Base-by-base conservation (phyloP, 2,329 filamentous ascomycete species). In the Monilinia polystroma region DNA sequence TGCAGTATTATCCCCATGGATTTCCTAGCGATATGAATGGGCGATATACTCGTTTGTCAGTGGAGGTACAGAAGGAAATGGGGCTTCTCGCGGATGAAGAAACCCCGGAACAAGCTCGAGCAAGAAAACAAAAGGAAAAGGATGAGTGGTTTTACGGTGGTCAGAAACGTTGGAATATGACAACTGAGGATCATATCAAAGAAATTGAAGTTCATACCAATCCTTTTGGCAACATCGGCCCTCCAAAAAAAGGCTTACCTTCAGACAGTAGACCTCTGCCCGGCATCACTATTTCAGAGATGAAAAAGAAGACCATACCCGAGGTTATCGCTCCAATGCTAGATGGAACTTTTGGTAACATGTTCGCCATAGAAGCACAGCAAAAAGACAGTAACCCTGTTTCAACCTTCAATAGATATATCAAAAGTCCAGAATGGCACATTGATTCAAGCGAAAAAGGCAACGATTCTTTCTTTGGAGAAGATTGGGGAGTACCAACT, bases 131-230 rank as follows among this genome's bases (percentile, higher is more conserved):
- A 29, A 63, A 70, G 35, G 64, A 71, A 32, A 55, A 71, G 20
- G 71, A 75, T 63, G 69, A 76, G 32, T 71, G 68, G 68, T 75
- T 75, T 57, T 76, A 76, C 45, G 55, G 58, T 32, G 74, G 75
- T 14, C 73, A 75, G 35, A 66, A 72, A 65, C 70, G 71, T 38
- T 74, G 69, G 58, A 70, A 55, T 8, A 74, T 75, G 73, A 71
- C 68, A 11, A 62, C 57, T 16, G 70, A 73, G 8, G 72, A 75
- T 45, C 69, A 72, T 52, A 68, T 73, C 29, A 56, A 49, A 6
- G 72, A 73, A 29, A 66, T 73, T 8, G 69, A 71, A 52, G 51
- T 68, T 4, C 53, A 66, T 56, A 29, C 26, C n/a, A 68, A 63
- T 35, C 60, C 47, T 29, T 70, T 69, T 45, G 70, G 69, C 14